phyloP scores from a whole-genome alignment of 139 green algal genomes.

The Chlorella sp. region DNA sequence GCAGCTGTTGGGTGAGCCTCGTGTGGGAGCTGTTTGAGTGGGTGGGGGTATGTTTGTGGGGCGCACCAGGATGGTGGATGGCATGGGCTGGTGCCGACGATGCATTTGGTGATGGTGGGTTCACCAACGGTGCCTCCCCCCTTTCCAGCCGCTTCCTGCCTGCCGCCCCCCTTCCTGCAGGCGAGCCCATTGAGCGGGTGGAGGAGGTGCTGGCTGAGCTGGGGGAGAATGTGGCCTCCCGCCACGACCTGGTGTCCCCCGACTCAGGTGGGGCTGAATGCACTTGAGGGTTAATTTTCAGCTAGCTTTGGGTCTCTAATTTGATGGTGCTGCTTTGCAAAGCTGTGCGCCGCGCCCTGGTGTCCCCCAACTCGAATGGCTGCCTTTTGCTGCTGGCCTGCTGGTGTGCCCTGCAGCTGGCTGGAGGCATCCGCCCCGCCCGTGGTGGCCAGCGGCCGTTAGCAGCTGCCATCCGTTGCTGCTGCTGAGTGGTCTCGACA shows the following conservation, averaged over 20 bases:
- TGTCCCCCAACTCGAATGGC: neutral
- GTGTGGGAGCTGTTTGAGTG: no score
- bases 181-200: conserved; percentile 19
- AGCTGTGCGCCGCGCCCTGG: neutral
- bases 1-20: conserved; percentile 44
- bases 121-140: neutral
- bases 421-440: no score
- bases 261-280: conserved; percentile 41
- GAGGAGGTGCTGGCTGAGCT: conserved; percentile 50
- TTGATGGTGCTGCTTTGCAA: neutral
- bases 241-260: conserved; percentile 51
- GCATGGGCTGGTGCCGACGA: no score
- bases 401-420: no score
- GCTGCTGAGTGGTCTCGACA: neutral
- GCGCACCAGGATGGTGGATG: no score
- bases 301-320: neutral
- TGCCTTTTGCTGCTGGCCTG: no score
- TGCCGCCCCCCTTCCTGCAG: neutral
- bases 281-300: neutral
- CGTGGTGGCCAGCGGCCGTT: no score
- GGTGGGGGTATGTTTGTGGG: no score
- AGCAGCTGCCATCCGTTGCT: neutral
- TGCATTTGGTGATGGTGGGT: no score
- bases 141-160: neutral
- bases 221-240: conserved; percentile 37